Evolutionary conservation across 306 rosid species (phyloP).

Genomic region (Notholithocarpus densiflorus): DNA sequence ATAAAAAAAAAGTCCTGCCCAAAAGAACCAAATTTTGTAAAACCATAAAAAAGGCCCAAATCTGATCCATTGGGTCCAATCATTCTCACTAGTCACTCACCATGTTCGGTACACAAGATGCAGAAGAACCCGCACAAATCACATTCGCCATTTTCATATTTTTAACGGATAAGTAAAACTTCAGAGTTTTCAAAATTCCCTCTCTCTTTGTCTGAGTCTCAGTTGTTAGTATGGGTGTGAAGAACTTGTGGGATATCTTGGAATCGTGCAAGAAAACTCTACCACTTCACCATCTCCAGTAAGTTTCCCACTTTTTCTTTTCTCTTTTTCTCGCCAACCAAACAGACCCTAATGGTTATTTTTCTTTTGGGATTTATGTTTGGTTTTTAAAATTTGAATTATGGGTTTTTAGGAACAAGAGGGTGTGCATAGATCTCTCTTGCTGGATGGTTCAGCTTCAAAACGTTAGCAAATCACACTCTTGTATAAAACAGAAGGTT

Average conservation of each 20-base stretch:
- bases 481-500: conserved; percentile 45
- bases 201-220: background rate
- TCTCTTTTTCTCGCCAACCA: background rate
- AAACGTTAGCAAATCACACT: conserved; percentile 54
- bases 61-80: too few relatives aligned
- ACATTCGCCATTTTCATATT: too few relatives aligned
- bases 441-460: conserved; percentile 88
- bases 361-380: background rate
- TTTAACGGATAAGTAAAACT: background rate
- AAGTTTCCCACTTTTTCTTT: background rate
- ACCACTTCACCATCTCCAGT: conserved; percentile 75
- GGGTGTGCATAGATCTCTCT: conserved; percentile 78
- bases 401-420: conserved; percentile 59
- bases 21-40: too few relatives aligned
- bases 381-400: conserved; percentile 13
- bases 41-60: too few relatives aligned
- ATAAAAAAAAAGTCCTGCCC: too few relatives aligned
- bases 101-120: too few relatives aligned
- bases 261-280: conserved; percentile 88
- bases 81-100: too few relatives aligned
- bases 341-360: background rate
- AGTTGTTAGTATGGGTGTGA: conserved; percentile 57
- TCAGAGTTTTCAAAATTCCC: background rate
- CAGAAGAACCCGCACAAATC: too few relatives aligned
- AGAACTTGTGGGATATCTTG: conserved; percentile 72